Base-by-base conservation (phyloP, 1,284 basidiomycete species). In the Ganoderma lingzhi region DNA sequence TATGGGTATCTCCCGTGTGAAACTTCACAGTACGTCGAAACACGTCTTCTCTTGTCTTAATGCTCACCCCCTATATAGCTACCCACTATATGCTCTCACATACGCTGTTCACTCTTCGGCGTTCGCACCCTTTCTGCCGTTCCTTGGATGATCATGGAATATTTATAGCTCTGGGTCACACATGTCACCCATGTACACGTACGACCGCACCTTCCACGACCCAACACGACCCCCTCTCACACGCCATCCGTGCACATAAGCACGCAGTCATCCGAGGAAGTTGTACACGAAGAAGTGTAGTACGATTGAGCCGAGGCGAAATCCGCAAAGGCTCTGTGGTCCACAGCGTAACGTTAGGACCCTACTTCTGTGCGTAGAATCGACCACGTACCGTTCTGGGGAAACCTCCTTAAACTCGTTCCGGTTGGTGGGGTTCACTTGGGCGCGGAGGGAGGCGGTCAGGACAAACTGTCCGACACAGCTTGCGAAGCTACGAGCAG, bases 281-380 rank as follows among this genome's bases (percentile, higher is more conserved):
- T 98, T 99, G 88, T 93, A 98, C 66, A 98, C 96, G 80, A 99
- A 99, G 85, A 99, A 97, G 83, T 99, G 97, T 63, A 99, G 86
- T 56, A 99, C 90, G 71, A 99, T 91, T 1, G 96, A 97, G 19
- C 96, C 97, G 63, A 98, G 84, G 95, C 93, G 78, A 98, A 99
- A 80, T 99, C 98, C 58, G 94, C 96, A 78, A 99, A 99, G 35
- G 96, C 96, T 77, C 96, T 98, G 80, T 28, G 19, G 59, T 28
- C 10, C 23, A 39, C 39, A 44, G n/a, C n/a, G 39, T 42, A 28
- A 60, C 15, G 19, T 61, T 30, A 61, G 41, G n/a, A 9, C 10
- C 28, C 15, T 15, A 9, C 30, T 51, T 17, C 15, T 0, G 8
- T 32, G 3, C 32, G 53, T 15, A 12, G 81, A 86, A 70, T 75